Base-by-base conservation (phyloP, 345 rosid genomes). In the Passiflora organensis region DNA sequence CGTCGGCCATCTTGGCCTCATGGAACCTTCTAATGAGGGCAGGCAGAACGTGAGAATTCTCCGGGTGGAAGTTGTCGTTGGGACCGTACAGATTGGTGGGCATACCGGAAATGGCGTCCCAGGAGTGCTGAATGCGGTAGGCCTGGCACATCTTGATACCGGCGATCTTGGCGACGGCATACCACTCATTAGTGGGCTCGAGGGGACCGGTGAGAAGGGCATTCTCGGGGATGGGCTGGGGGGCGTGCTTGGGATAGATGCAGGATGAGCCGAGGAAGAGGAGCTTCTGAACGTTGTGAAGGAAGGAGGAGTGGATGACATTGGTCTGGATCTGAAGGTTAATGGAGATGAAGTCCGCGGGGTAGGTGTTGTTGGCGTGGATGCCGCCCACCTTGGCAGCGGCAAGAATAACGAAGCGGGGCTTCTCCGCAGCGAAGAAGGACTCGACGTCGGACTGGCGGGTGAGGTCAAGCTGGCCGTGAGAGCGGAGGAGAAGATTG, bases 111-210 rank as follows among this genome's bases (percentile, higher is more conserved):
- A 89, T 86, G 0, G 97, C 94, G 53, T 86, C 82, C 87, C 87
- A 89, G 0, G 64, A 44, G 55, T 86, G 80, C 60, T 93, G 99
- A 48, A 86, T 67, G 28, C 94, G 61, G 65, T 84, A 93, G 0
- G 97, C 97, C 39, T 93, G 99, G 39, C 99, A 93, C 91, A 83
- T 93, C 60, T 89, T 93, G 47, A 93, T 93, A 6, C 99, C 99
- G 0, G 91, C 82, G 5, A 93, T 93, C 74, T 93, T 93, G 0
- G 96, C 99, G 1, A 93, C 55, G 0, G 96, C 97, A 38, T 93
- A 89, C 97, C 99, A 93, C 43, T 93, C 97, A 21, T 93, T 93
- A 0, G 99, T 93, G 1, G 99, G 96, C 67, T 93, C 99, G 1
- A 93, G 67, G 0, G 95, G 85, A 1, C 78, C 94, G 2, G 97